Evolutionary conservation across 1,284 basidiomycete species (phyloP).

Genomic region (Naganishia sp.): DNA sequence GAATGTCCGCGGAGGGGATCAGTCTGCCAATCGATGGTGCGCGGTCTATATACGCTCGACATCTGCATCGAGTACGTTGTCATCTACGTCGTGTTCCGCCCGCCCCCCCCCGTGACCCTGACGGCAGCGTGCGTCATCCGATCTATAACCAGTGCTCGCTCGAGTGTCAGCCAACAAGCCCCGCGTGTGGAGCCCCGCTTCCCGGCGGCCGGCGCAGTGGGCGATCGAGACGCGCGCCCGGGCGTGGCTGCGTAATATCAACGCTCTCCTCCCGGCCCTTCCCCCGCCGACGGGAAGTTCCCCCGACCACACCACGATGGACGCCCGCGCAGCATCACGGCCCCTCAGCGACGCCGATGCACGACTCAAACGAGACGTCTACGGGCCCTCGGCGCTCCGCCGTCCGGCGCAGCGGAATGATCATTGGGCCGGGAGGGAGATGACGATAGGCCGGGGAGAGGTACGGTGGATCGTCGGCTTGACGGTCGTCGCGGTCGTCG

Average conservation of each 20-base stretch:
- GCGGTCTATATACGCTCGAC: too few relatives aligned
- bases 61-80: too few relatives aligned
- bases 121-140: slow-evolving; percentile 2
- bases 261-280: neutral
- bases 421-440: slow-evolving; percentile 57
- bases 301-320: neutral
- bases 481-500: slow-evolving; percentile 66
- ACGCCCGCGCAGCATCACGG: neutral
- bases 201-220: neutral
- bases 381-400: slow-evolving; percentile 12
- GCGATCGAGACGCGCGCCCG: neutral
- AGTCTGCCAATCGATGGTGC: too few relatives aligned
- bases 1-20: neutral
- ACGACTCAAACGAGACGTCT: slow-evolving; percentile 23
- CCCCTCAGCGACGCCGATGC: slow-evolving; percentile 34
- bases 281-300: neutral
- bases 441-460: slow-evolving; percentile 67
- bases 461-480: slow-evolving; percentile 69
- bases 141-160: neutral
- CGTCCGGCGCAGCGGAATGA: slow-evolving; percentile 11
- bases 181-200: neutral
- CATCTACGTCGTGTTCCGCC: too few relatives aligned
- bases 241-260: neutral
- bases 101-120: neutral
- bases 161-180: neutral